Evolutionary conservation across 2,329 filamentous ascomycete genomes (phyloP).

Genomic region (Juglanconis sp.): DNA sequence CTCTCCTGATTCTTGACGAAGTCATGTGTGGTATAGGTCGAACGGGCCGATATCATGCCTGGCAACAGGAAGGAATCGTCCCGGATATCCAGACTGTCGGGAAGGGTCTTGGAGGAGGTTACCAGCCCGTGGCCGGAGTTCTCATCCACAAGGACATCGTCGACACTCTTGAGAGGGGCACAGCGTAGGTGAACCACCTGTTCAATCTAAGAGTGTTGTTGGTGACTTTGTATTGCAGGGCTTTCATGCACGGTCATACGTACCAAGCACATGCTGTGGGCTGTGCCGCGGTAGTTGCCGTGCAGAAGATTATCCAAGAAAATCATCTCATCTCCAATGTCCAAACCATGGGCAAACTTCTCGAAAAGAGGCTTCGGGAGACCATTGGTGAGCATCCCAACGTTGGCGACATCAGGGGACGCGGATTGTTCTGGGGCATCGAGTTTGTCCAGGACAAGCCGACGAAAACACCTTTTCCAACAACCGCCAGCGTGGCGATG

Average conservation of each 20-base stretch:
- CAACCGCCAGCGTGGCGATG: conserved; percentile 29
- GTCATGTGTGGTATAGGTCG: conserved; percentile 70
- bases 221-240: conserved; percentile 26
- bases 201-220: neutral
- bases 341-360: conserved; percentile 27
- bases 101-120: conserved; percentile 61
- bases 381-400: conserved; percentile 32
- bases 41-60: conserved; percentile 59
- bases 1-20: conserved; percentile 55
- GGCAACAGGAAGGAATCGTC: conserved; percentile 56
- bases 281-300: conserved; percentile 38
- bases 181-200: conserved; percentile 27
- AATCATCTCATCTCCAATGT: conserved; percentile 35
- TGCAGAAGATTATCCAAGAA: conserved; percentile 36
- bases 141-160: conserved; percentile 50
- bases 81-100: conserved; percentile 63
- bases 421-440: conserved; percentile 43
- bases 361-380: conserved; percentile 28
- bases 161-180: conserved; percentile 41
- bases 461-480: conserved; percentile 31
- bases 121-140: conserved; percentile 57
- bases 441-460: conserved; percentile 38
- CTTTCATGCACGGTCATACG: conserved; percentile 60
- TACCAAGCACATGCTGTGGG: conserved; percentile 41
- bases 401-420: conserved; percentile 41